Evolutionary conservation across 2,329 filamentous ascomycete species (phyloP).

Genomic region (Cladosporium sp.): DNA sequence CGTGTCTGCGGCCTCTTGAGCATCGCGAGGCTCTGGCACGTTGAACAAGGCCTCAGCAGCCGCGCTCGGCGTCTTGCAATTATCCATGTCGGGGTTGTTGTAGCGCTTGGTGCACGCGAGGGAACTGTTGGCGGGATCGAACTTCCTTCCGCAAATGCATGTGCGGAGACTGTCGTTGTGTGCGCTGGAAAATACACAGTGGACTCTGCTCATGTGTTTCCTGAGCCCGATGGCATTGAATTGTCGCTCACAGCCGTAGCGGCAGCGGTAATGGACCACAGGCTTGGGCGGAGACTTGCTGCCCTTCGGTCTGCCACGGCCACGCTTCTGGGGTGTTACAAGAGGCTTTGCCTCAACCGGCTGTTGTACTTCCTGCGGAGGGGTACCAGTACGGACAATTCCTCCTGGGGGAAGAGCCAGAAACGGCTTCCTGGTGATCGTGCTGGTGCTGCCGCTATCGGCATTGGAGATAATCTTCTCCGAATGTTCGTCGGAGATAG

Average conservation of each 20-base stretch:
- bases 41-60: neutral
- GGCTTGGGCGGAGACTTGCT: neutral
- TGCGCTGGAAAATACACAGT: conserved; percentile 1
- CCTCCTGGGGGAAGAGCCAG: too few relatives aligned
- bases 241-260: conserved; percentile 5
- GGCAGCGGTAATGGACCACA: conserved; percentile 2
- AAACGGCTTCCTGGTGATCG: neutral
- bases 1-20: conserved; percentile 8
- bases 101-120: neutral
- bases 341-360: too few relatives aligned
- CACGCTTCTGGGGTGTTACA: neutral
- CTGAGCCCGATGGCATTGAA: neutral
- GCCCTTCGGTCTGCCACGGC: neutral
- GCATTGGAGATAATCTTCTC: neutral
- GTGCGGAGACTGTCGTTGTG: neutral
- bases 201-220: conserved; percentile 5
- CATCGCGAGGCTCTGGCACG: neutral
- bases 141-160: neutral
- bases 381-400: too few relatives aligned
- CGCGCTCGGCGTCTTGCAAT: neutral
- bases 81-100: neutral
- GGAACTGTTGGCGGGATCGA: neutral
- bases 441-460: neutral
- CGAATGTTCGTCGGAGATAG: neutral
- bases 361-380: too few relatives aligned